Percentiles rank a stretch among this genome's conserved stretches.
Conservation (phyloP, 352 stramenopile species). For the Pythium phragmitis region DNA sequence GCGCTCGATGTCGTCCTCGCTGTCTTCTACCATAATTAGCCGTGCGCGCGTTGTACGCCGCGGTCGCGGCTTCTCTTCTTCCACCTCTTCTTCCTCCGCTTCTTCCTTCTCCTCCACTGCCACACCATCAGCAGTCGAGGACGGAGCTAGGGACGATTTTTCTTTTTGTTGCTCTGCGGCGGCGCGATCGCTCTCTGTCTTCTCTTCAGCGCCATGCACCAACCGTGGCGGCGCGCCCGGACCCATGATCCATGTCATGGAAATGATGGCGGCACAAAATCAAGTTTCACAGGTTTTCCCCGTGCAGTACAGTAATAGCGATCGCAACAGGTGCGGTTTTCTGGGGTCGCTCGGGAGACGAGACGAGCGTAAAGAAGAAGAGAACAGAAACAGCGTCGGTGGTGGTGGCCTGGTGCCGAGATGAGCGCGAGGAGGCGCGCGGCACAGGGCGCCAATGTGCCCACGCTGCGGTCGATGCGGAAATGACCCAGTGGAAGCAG, state of each 20-base stretch:
- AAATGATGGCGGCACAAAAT: constrained; percentile 10
- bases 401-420: background rate
- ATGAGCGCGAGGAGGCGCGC: background rate
- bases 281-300: constrained; percentile 9
- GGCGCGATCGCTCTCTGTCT: background rate
- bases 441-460: background rate
- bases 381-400: background rate
- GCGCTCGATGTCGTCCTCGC: constrained; percentile 11
- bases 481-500: constrained; percentile 20
- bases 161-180: background rate
- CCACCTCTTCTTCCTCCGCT: constrained; percentile 23
- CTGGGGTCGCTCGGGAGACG: background rate
- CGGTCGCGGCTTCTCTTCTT: constrained; percentile 31
- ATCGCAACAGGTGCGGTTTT: background rate
- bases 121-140: background rate
- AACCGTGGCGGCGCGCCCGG: background rate
- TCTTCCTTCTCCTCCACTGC: background rate
- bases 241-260: constrained; percentile 7
- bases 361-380: background rate
- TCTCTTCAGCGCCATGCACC: background rate
- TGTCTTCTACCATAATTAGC: constrained; percentile 2
- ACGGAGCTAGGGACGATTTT: background rate
- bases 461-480: constrained; percentile 8
- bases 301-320: background rate
- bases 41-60: constrained; percentile 6